These are phyloP conservation scores for Corchorus olitorius DNA, from an alignment of 345 rosid genomes.

Conservation along the genomic window DNA sequence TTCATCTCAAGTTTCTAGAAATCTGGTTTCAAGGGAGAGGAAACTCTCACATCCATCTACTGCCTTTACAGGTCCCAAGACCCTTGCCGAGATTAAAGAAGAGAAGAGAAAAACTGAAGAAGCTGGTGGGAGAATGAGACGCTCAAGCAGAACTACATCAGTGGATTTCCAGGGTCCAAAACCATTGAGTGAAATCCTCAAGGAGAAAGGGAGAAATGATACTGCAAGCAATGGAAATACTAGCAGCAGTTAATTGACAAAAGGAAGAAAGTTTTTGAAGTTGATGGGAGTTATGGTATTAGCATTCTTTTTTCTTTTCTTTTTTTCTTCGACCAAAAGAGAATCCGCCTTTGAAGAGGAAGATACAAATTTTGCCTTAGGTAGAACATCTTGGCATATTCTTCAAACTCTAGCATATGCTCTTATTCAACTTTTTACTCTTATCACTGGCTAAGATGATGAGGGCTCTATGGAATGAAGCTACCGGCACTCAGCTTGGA, in stretches of 20 bases:
- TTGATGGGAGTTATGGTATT: not conserved
- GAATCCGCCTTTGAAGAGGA: not conserved
- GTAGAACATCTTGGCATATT: not conserved
- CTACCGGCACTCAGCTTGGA: not conserved
- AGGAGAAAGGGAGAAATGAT: conserved; percentile 36
- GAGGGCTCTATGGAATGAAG: not conserved
- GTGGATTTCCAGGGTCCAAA: conserved; percentile 55
- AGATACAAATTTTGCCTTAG: not conserved
- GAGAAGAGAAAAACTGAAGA: conserved; percentile 42
- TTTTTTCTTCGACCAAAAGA: not conserved
- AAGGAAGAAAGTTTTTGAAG: conserved; percentile 5
- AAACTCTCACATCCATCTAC: conserved; percentile 26
- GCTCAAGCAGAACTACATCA: conserved; percentile 9
- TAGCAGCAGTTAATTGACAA: conserved; percentile 1
- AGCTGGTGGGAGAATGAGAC: conserved; percentile 14
- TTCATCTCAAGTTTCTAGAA: conserved; percentile 31
- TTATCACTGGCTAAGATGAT: not conserved
- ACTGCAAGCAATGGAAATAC: conserved; percentile 4
- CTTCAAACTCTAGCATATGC: not conserved
- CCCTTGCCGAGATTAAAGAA: conserved; percentile 55
- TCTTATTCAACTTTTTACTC: not conserved
- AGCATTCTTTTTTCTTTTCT: not conserved
- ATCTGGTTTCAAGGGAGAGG: conserved; percentile 31
- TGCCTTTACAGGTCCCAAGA: conserved; percentile 54
- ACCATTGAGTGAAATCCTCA: conserved; percentile 56